Evolutionary conservation across 257 asterid genomes (phyloP), one percentile per base, ranked within the genome.

Genomic region (Primulina tabacum): DNA sequence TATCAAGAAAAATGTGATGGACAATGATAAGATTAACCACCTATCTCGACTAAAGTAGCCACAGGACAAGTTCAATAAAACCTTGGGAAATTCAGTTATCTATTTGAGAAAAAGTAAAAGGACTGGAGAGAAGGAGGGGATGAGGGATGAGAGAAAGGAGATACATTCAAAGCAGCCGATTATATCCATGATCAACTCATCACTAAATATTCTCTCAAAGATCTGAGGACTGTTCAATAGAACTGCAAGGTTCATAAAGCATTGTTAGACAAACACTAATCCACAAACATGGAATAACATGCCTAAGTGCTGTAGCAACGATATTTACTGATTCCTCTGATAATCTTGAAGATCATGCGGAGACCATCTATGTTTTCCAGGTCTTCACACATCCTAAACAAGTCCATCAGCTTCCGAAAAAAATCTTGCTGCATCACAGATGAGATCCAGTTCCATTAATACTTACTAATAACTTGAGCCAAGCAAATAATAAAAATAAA

Each of bases 151-250:
- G 34, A 62, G 61, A 59, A 56, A 69, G 14, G 62, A 73, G 92
- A 83, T 83, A 94, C 99, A 86, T 79, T 94, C 99, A 68, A 94
- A 87, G 84, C 97, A 89, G 73, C 99, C 99, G 69, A 94, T 88
- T 75, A 91, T 75, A 82, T 94, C 97, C 87, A 91, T 85, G 53
- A 94, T 85, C 84, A 86, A 81, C 73, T 94, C 97, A 85, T 94
- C 97, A 72, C 95, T 96, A 10, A 94, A 87, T 73, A 94, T 83
- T 79, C 86, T 94, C 79, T 94, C 99, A 85, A 88, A 91, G 75
- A 91, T 88, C 84, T 83, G 97, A 55, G 95, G 56, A 69, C 82
- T 94, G 78, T 94, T 91, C 60, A 94, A 86, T 68, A 87, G 68
- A 83, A 90, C 99, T 94, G 96, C 96, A 89, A 64, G 65, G 64